Conservation (phyloP, 225 moss, liverwort and hornwort species). For the Marchantia polymorpha region DNA sequence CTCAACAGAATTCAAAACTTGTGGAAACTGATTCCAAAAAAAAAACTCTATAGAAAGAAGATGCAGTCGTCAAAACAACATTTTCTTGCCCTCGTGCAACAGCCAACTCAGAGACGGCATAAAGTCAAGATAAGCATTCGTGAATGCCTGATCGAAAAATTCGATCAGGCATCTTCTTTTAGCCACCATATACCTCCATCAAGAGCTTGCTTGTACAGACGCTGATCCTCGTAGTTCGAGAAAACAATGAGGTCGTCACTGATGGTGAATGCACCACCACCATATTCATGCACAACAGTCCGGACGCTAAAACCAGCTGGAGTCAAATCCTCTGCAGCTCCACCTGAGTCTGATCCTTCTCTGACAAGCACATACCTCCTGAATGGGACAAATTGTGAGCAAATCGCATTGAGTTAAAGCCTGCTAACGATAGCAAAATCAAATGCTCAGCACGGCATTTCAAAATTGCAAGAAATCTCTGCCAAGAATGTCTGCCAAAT, state of each 20-base stretch:
- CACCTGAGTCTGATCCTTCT: conserved; percentile 54
- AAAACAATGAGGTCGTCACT: conserved; percentile 62
- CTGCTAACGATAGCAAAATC: not conserved
- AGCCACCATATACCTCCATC: conserved; percentile 46
- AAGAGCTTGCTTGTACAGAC: conserved; percentile 73
- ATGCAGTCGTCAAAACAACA: not conserved
- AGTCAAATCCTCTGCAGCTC: conserved; percentile 66
- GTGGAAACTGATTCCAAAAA: no score
- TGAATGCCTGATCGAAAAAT: no score
- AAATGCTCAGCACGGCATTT: not conserved
- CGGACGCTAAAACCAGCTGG: conserved; percentile 67
- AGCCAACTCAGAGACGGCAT: not conserved
- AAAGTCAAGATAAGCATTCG: not conserved
- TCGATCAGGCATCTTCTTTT: not conserved
- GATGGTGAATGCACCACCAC: conserved; percentile 67
- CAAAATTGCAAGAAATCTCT: not conserved
- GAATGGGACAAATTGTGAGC: conserved; percentile 16
- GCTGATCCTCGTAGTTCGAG: conserved; percentile 81
- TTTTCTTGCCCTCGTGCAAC: not conserved
- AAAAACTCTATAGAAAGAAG: no score
- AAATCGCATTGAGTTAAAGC: not conserved
- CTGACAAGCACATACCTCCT: conserved; percentile 79
- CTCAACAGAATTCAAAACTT: not conserved
- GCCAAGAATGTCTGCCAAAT: not conserved
- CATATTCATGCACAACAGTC: conserved; percentile 81